Conservation (phyloP, 2,329 filamentous ascomycete genomes). For the Pestalotiopsis sp. region DNA sequence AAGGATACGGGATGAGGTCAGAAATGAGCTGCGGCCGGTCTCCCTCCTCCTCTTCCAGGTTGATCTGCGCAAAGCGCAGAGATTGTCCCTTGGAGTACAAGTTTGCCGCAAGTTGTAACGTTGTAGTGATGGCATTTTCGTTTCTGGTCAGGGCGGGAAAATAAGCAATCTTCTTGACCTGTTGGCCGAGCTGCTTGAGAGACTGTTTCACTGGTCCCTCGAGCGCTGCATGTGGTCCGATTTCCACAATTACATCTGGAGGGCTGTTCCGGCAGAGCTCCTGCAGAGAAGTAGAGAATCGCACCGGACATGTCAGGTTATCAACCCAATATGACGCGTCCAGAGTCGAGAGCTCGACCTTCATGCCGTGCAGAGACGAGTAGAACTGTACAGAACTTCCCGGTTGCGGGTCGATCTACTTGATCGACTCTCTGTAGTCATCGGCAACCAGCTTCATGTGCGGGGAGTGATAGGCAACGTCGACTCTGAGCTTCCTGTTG, state of each 20-base stretch:
- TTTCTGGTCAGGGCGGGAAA: slow-evolving; percentile 27
- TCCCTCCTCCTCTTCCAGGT: slow-evolving; percentile 20
- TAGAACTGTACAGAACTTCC: slow-evolving; percentile 20
- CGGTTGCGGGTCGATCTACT: neutral
- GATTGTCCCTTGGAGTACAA: slow-evolving; percentile 29
- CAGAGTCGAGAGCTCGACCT: slow-evolving; percentile 19
- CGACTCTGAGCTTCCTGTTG: slow-evolving; percentile 26
- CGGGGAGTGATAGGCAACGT: slow-evolving; percentile 27
- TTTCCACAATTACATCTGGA: slow-evolving; percentile 24
- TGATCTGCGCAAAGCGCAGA: slow-evolving; percentile 30
- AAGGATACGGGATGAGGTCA: slow-evolving; percentile 31
- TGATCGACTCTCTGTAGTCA: slow-evolving; percentile 21
- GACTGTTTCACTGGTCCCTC: slow-evolving; percentile 27
- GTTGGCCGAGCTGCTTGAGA: slow-evolving; percentile 22
- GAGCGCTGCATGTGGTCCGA: slow-evolving; percentile 26
- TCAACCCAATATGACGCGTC: slow-evolving; percentile 27
- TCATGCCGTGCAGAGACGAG: slow-evolving; percentile 24
- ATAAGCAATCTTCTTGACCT: slow-evolving; percentile 27
- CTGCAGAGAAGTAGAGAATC: slow-evolving; percentile 21
- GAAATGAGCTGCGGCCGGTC: slow-evolving; percentile 19
- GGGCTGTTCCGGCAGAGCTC: slow-evolving; percentile 18
- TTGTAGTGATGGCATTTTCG: slow-evolving; percentile 21
- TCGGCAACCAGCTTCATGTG: slow-evolving; percentile 27
- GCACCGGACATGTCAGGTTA: slow-evolving; percentile 25
- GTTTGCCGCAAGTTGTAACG: slow-evolving; percentile 29